phyloP scores from a whole-genome alignment of 2,329 filamentous ascomycete species.

The Knoxdaviesia proteae region DNA sequence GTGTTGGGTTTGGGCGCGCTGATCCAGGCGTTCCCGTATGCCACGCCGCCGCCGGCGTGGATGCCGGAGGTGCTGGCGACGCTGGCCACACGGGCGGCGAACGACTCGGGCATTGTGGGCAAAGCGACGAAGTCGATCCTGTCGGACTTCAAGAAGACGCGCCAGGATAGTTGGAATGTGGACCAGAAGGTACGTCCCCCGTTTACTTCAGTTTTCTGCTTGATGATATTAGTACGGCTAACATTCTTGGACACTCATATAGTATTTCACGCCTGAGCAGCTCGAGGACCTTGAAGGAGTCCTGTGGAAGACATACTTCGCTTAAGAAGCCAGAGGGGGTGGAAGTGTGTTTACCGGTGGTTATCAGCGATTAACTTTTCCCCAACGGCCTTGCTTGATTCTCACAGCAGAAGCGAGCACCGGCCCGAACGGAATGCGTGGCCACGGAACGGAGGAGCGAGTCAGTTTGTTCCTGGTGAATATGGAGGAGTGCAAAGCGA shows the following conservation, averaged over 20 bases:
- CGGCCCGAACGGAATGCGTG: no score
- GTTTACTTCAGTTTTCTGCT: not conserved
- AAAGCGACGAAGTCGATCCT: slow-evolving; percentile 89
- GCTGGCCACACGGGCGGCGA: slow-evolving; percentile 66
- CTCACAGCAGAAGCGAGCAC: no score
- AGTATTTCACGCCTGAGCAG: slow-evolving; percentile 79
- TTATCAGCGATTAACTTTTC: no score
- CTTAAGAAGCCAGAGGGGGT: slow-evolving; percentile 22
- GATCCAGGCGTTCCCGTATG: slow-evolving; percentile 90
- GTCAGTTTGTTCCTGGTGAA: no score
- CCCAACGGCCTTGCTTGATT: no score
- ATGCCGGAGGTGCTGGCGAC: slow-evolving; percentile 82
- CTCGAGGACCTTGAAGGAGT: slow-evolving; percentile 90
- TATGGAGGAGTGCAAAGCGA: no score
- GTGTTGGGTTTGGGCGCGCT: slow-evolving; percentile 79
- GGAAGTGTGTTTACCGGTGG: no score
- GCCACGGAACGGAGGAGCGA: no score
- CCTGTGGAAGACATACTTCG: slow-evolving; percentile 99
- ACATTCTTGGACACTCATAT: slow-evolving; percentile 4
- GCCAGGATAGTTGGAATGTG: slow-evolving; percentile 95
- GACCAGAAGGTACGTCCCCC: slow-evolving; percentile 67
- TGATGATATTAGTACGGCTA: slow-evolving; percentile 5
- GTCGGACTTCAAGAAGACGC: slow-evolving; percentile 97
- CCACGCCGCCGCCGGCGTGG: slow-evolving; percentile 78
- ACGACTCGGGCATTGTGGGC: slow-evolving; percentile 77